Percentiles rank a stretch among this genome's conserved stretches.
phyloP scores from a whole-genome alignment of 768 basidiomycete species.

The Sistotremastrum suecicum region DNA sequence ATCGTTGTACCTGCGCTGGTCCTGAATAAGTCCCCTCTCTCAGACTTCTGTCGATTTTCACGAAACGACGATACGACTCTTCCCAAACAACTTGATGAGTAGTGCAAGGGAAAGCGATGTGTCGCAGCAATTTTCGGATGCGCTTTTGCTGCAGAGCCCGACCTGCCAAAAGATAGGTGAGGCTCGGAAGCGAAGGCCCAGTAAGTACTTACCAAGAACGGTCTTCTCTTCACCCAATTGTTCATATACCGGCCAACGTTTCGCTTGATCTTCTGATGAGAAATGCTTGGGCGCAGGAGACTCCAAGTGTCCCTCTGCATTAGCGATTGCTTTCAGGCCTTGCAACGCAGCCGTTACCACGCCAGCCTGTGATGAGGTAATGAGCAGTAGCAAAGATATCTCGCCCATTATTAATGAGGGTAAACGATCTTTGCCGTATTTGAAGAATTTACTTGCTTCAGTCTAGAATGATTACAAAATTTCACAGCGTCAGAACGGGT shows the following conservation, averaged over 20 bases:
- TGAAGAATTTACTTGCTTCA: slow-evolving; percentile 2
- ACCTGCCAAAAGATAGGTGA: slow-evolving; percentile 25
- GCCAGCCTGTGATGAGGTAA: slow-evolving; percentile 54
- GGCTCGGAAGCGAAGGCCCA: background rate
- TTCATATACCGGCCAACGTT: slow-evolving; percentile 62
- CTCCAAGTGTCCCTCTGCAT: slow-evolving; percentile 48
- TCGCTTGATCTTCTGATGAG: slow-evolving; percentile 44
- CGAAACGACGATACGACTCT: slow-evolving; percentile 38
- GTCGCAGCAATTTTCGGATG: slow-evolving; percentile 53
- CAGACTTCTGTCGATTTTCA: too few species aligned
- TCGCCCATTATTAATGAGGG: slow-evolving; percentile 57
- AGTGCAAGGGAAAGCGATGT: slow-evolving; percentile 46
- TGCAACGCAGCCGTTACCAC: slow-evolving; percentile 58
- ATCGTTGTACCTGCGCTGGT: too few species aligned
- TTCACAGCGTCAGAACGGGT: background rate
- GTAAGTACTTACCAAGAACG: slow-evolving; percentile 41
- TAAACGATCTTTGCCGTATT: slow-evolving; percentile 24
- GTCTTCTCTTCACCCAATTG: slow-evolving; percentile 64
- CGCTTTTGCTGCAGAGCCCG: slow-evolving; percentile 73
- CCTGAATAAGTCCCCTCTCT: too few species aligned
- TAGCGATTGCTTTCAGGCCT: slow-evolving; percentile 52
- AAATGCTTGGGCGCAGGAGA: slow-evolving; percentile 37
- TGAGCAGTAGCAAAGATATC: slow-evolving; percentile 54
- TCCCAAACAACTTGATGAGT: slow-evolving; percentile 73
- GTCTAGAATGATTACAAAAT: background rate